phyloP scores from a whole-genome alignment of 75 land plant species.

The Pinus albicaulis region DNA sequence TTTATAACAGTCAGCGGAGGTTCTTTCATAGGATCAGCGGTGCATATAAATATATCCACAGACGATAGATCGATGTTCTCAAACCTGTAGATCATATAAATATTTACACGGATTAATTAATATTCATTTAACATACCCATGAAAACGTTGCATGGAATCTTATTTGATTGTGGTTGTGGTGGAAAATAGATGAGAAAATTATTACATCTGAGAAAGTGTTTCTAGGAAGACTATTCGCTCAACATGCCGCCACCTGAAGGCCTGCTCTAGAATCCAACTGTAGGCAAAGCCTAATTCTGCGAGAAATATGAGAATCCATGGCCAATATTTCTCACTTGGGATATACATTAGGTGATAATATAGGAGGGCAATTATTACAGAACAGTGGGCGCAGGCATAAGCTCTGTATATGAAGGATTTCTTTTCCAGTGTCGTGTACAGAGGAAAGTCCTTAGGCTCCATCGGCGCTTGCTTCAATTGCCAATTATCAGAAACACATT shows the following conservation, averaged over 20 bases:
- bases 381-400: background rate
- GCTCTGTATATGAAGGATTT: background rate
- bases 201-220: constrained; percentile 14
- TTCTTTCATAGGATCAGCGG: constrained; percentile 24
- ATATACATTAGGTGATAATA: too few species aligned
- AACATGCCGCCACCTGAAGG: constrained; percentile 18
- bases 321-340: too few species aligned
- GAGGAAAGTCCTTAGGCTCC: background rate
- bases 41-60: background rate
- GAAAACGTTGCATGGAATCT: background rate
- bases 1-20: constrained; percentile 35
- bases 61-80: constrained; percentile 28
- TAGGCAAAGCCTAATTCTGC: constrained; percentile 42
- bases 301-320: background rate
- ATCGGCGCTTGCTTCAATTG: background rate
- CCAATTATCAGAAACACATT: too few species aligned
- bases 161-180: background rate
- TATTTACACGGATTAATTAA: background rate
- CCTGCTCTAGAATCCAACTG: constrained; percentile 31
- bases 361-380: too few species aligned
- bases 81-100: too few species aligned
- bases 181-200: background rate
- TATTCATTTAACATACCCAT: background rate
- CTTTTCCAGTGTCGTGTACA: background rate
- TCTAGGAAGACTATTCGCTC: constrained; percentile 13